These are phyloP conservation scores for Salix viminalis DNA, from an alignment of 345 rosid genomes.

Conservation along the genomic window DNA sequence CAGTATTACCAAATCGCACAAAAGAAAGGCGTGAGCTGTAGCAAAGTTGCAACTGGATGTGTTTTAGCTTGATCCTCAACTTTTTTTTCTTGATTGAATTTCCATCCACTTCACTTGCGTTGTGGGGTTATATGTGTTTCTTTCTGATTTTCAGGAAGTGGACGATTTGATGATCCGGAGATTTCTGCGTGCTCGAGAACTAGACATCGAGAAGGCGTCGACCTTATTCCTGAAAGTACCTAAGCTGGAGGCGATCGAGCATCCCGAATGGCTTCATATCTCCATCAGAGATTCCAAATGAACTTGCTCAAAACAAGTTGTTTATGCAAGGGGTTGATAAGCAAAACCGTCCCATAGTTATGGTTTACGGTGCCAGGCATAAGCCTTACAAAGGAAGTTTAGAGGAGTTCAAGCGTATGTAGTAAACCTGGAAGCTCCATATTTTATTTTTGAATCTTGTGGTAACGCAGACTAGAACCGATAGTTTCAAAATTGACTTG, in stretches of 20 bases:
- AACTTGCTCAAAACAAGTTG: slow-evolving; percentile 62
- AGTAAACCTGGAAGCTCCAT: neutral
- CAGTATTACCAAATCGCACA: neutral
- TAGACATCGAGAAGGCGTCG: slow-evolving; percentile 82
- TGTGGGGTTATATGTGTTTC: neutral
- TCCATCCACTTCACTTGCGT: neutral
- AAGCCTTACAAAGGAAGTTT: slow-evolving; percentile 54
- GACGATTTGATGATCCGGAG: slow-evolving; percentile 78
- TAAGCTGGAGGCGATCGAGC: slow-evolving; percentile 58
- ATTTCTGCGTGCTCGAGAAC: slow-evolving; percentile 81
- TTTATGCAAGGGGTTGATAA: slow-evolving; percentile 76
- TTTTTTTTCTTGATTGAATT: neutral
- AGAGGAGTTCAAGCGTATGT: slow-evolving; percentile 79
- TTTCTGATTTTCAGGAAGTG: slow-evolving; percentile 43
- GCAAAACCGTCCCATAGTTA: slow-evolving; percentile 60
- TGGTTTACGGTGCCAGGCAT: slow-evolving; percentile 57
- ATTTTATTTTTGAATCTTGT: neutral
- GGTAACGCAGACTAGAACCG: neutral
- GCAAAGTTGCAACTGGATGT: neutral
- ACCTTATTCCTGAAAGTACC: slow-evolving; percentile 59
- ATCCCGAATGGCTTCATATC: slow-evolving; percentile 58
- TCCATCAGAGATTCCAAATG: slow-evolving; percentile 47
- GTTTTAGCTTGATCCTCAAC: neutral
- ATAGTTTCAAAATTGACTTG: neutral
- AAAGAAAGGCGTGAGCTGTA: neutral